These are phyloP conservation scores for Saccharomycopsis crataegensis DNA, from an alignment of 1,139 yeast genomes.

Conservation along the genomic window DNA sequence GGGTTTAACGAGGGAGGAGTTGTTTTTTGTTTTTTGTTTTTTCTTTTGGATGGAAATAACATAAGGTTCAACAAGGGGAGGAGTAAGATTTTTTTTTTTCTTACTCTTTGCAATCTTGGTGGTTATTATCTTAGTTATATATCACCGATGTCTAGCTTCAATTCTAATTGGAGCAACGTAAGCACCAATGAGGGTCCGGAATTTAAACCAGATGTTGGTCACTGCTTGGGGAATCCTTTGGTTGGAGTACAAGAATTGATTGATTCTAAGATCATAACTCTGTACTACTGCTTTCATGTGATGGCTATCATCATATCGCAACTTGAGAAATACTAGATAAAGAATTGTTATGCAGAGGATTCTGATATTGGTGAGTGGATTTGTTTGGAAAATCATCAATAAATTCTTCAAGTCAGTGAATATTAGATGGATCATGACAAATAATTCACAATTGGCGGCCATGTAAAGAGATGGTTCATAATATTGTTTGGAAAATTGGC, in stretches of 20 bases:
- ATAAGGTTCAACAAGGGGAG: too few relatives aligned
- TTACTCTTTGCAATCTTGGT: too few relatives aligned
- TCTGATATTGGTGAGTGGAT: background rate
- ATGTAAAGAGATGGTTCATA: slow-evolving; percentile 9
- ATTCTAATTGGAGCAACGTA: background rate
- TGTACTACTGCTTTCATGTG: slow-evolving; percentile 10
- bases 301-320: slow-evolving; percentile 15
- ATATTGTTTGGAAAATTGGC: slow-evolving; percentile 1
- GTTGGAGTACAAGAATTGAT: slow-evolving; percentile 9
- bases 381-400: background rate
- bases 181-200: background rate
- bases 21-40: too few relatives aligned
- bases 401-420: background rate
- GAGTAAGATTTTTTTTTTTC: too few relatives aligned
- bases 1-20: too few relatives aligned
- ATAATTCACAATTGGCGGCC: slow-evolving; percentile 17
- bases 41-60: too few relatives aligned
- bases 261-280: slow-evolving; percentile 14
- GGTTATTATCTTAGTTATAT: too few relatives aligned
- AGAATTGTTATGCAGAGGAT: background rate
- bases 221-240: slow-evolving; percentile 6
- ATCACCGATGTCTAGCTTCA: background rate
- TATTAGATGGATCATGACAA: slow-evolving; percentile 10
- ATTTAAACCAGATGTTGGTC: slow-evolving; percentile 6
- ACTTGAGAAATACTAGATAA: slow-evolving; percentile 9